A percentile compares a stretch with the other conserved stretches of the same genome.
phyloP scores from a whole-genome alignment of 306 rosid species.

The Medicago ruthenica region DNA sequence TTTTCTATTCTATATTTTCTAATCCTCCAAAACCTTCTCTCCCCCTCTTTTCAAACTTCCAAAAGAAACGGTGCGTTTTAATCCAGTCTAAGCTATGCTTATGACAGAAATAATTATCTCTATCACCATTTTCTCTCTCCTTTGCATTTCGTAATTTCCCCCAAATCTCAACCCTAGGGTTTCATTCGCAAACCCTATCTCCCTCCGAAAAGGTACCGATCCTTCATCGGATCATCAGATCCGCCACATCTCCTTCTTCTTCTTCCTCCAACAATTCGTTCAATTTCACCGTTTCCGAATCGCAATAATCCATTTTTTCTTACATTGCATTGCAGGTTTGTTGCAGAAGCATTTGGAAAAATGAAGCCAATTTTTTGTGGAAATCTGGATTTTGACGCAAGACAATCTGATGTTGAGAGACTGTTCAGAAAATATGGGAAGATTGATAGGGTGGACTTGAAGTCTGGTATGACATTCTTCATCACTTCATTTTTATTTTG shows the following conservation, averaged over 20 bases:
- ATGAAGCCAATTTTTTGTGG: constrained; percentile 86
- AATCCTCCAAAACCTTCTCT: too few species aligned
- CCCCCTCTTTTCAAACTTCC: too few species aligned
- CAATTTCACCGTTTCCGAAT: constrained; percentile 9
- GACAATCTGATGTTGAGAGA: constrained; percentile 79
- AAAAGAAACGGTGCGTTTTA: too few species aligned
- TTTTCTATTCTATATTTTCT: too few species aligned
- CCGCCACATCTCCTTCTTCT: constrained; percentile 26
- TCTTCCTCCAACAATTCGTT: background rate
- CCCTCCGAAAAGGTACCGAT: constrained; percentile 49
- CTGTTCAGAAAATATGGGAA: constrained; percentile 82
- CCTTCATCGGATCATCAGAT: constrained; percentile 24
- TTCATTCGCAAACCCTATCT: constrained; percentile 29
- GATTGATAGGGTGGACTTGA: constrained; percentile 83
- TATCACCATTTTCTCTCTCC: background rate
- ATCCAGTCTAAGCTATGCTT: too few species aligned
- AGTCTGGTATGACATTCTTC: constrained; percentile 63
- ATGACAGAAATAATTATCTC: background rate
- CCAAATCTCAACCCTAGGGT: constrained; percentile 45
- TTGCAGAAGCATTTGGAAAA: constrained; percentile 39
- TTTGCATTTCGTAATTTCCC: constrained; percentile 7
- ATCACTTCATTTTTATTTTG: background rate
- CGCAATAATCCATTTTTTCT: background rate
- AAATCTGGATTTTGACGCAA: constrained; percentile 78
- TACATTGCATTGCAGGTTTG: constrained; percentile 46